Percentiles rank a stretch among this genome's conserved stretches.
phyloP scores from a whole-genome alignment of 331 rosid genomes.

The Quercus phellos region DNA sequence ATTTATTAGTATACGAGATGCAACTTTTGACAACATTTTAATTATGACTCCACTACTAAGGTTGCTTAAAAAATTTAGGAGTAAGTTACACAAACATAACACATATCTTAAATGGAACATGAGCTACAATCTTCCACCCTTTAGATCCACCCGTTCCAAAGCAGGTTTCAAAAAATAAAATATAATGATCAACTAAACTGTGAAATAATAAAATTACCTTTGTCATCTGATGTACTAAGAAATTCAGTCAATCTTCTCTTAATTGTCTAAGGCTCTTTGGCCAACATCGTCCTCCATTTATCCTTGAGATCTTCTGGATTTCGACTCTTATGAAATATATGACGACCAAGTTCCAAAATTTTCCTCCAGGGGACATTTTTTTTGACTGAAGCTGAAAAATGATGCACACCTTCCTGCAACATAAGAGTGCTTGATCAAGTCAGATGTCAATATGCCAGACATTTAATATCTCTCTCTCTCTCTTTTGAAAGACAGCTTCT shows the following conservation, averaged over 20 bases:
- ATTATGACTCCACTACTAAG: no score
- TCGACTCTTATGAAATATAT: conserved; percentile 60
- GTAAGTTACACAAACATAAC: no score
- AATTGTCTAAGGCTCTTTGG: conserved; percentile 20
- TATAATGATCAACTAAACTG: not conserved
- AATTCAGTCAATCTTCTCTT: not conserved
- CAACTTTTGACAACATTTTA: no score
- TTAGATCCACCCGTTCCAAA: no score
- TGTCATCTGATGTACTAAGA: not conserved
- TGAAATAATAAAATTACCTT: conserved; percentile 2
- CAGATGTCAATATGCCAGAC: not conserved
- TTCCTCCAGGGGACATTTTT: conserved; percentile 61
- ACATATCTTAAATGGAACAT: no score
- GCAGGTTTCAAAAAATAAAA: no score
- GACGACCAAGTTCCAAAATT: conserved; percentile 59
- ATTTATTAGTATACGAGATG: no score
- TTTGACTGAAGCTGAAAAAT: conserved; percentile 22
- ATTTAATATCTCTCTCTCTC: not conserved
- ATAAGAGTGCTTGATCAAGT: conserved; percentile 6
- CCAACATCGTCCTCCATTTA: conserved; percentile 54
- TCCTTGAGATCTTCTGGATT: conserved; percentile 70
- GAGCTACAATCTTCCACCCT: no score
- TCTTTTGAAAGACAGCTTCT: not conserved
- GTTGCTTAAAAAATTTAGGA: no score
- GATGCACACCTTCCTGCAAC: conserved; percentile 68